phyloP scores from a whole-genome alignment of 331 rosid genomes.

The Quercus tomentella region DNA sequence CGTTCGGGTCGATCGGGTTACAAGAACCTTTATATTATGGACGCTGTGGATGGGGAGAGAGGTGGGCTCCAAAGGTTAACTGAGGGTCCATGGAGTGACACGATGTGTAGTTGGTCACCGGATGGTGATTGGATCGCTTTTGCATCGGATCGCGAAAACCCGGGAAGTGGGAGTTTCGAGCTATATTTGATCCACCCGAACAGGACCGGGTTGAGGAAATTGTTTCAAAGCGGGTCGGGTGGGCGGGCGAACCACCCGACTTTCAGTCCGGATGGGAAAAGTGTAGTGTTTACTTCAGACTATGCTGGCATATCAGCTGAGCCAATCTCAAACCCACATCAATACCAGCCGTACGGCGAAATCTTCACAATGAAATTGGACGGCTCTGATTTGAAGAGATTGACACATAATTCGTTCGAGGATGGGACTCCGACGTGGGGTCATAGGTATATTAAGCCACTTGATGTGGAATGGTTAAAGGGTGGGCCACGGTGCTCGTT shows the following conservation, averaged over 20 bases:
- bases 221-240: constrained; percentile 58
- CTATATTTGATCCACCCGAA: constrained; percentile 67
- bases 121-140: constrained; percentile 83
- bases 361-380: constrained; percentile 59
- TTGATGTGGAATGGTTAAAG: constrained; percentile 34
- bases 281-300: constrained; percentile 57
- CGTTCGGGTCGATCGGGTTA: constrained; percentile 73
- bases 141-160: constrained; percentile 60
- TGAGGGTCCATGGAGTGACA: constrained; percentile 73
- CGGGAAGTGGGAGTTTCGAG: constrained; percentile 66
- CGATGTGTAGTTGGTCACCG: constrained; percentile 90
- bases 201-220: constrained; percentile 65
- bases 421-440: constrained; percentile 90
- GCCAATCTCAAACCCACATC: constrained; percentile 86
- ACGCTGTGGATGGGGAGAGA: constrained; percentile 55
- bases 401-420: constrained; percentile 79
- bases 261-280: constrained; percentile 73
- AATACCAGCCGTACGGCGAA: constrained; percentile 87
- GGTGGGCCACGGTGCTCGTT: constrained; percentile 51
- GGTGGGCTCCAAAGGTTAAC: constrained; percentile 46
- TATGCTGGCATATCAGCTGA: constrained; percentile 72
- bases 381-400: constrained; percentile 59
- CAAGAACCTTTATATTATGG: constrained; percentile 79
- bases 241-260: constrained; percentile 76
- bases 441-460: constrained; percentile 35